phyloP scores from a whole-genome alignment of 495 filamentous ascomycete genomes.

The Aspergillus asperescens region DNA sequence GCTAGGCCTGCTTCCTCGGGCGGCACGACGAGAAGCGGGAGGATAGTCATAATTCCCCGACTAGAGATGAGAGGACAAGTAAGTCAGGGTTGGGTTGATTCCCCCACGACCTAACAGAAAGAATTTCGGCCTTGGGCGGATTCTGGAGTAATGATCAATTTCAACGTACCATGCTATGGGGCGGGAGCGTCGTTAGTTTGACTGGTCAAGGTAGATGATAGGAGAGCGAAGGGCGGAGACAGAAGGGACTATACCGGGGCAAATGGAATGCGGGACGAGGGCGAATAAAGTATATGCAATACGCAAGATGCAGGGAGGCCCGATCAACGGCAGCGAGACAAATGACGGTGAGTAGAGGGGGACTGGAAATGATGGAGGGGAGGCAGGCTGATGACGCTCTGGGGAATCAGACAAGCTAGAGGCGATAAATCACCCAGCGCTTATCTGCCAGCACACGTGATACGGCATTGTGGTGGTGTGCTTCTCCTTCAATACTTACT shows the following conservation, averaged over 20 bases:
- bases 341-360: neutral
- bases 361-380: neutral
- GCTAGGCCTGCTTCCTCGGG: conserved; percentile 19
- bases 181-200: neutral
- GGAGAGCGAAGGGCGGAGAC: conserved; percentile 8
- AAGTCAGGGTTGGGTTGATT: conserved; percentile 9
- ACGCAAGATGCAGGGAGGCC: neutral
- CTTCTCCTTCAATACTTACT: neutral
- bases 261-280: neutral
- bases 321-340: neutral
- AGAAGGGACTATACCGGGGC: conserved; percentile 9
- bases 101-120: neutral
- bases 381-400: conserved; percentile 5
- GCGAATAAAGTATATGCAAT: neutral
- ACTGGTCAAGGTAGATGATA: neutral
- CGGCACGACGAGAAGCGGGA: conserved; percentile 41
- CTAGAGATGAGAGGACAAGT: conserved; percentile 28
- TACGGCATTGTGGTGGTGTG: neutral
- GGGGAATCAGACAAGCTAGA: neutral
- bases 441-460: conserved; percentile 15
- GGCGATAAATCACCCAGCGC: conserved; percentile 6
- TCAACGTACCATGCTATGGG: conserved; percentile 21
- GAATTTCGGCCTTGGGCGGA: neutral
- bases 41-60: conserved; percentile 57
- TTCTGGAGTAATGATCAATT: neutral